Conservation (phyloP, 2,329 filamentous ascomycete species). For the Penicillium capsulatum region DNA sequence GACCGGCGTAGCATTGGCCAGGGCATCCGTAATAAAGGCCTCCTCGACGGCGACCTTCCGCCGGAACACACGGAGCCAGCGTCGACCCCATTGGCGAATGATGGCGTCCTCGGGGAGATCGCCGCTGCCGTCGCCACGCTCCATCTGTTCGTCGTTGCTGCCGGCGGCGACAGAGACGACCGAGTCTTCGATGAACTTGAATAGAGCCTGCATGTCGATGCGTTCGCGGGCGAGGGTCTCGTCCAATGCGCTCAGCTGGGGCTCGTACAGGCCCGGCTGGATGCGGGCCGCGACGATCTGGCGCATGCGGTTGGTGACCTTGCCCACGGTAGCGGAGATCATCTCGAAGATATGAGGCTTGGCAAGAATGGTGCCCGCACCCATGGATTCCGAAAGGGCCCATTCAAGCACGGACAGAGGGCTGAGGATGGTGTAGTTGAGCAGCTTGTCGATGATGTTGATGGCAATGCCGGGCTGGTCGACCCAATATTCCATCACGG, state of each 20-base stretch:
- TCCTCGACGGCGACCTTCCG: conserved; percentile 83
- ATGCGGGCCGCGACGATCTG: conserved; percentile 67
- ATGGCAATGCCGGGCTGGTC: conserved; percentile 89
- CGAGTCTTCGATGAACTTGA: conserved; percentile 74
- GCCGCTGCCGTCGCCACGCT: conserved; percentile 55
- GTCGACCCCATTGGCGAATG: conserved; percentile 72
- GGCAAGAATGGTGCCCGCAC: conserved; percentile 64
- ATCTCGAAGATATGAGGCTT: conserved; percentile 82
- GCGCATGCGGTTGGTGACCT: conserved; percentile 80
- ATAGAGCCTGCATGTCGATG: conserved; percentile 71
- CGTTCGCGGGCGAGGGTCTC: conserved; percentile 67
- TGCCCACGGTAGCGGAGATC: conserved; percentile 79
- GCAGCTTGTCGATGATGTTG: conserved; percentile 89
- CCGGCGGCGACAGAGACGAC: conserved; percentile 68
- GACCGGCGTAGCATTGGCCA: conserved; percentile 46
- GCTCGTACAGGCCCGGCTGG: conserved; percentile 52
- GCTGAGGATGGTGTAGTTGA: conserved; percentile 93
- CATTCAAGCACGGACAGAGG: conserved; percentile 83
- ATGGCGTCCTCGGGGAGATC: conserved; percentile 56
- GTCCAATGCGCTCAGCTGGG: conserved; percentile 57
- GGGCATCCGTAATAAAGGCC: conserved; percentile 57
- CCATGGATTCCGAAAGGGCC: conserved; percentile 67
- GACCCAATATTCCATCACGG: conserved; percentile 88
- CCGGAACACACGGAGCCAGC: conserved; percentile 82
- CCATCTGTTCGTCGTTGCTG: conserved; percentile 70